Percentiles rank a stretch among this genome's conserved stretches.
Conservation (phyloP, 202 grass and related monocot species). For the Brachypodium distachyon region DNA sequence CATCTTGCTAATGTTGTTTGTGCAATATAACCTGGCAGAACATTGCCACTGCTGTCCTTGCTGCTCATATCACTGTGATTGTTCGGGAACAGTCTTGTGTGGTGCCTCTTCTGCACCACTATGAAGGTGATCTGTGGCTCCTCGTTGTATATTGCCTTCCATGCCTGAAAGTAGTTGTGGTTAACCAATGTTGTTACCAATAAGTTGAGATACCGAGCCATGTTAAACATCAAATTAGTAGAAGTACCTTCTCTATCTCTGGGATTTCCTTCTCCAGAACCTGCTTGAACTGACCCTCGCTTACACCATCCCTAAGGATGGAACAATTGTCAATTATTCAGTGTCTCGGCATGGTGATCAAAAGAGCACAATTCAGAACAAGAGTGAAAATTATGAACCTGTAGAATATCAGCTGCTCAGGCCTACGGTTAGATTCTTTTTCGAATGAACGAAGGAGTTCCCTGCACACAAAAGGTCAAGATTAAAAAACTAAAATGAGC, state of each 20-base stretch:
- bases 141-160: constrained; percentile 41
- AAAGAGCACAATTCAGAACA: neutral
- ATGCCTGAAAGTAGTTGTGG: constrained; percentile 32
- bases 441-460: constrained; percentile 31
- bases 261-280: constrained; percentile 42
- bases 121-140: constrained; percentile 68
- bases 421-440: neutral
- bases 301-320: constrained; percentile 33
- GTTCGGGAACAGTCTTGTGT: constrained; percentile 57
- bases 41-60: constrained; percentile 37
- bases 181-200: neutral
- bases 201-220: neutral
- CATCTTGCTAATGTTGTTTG: neutral
- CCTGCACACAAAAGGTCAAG: constrained; percentile 14
- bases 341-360: neutral
- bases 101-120: constrained; percentile 83
- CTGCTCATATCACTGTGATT: constrained; percentile 22
- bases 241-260: constrained; percentile 38
- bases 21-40: constrained; percentile 46
- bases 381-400: neutral
- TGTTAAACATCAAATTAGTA: neutral
- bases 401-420: constrained; percentile 48
- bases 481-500: neutral
- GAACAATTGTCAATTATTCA: neutral
- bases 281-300: constrained; percentile 44